A percentile compares a stretch with the other conserved stretches of the same genome.
phyloP scores from a whole-genome alignment of 768 basidiomycete species.

The Podaxis mareebaensis region DNA sequence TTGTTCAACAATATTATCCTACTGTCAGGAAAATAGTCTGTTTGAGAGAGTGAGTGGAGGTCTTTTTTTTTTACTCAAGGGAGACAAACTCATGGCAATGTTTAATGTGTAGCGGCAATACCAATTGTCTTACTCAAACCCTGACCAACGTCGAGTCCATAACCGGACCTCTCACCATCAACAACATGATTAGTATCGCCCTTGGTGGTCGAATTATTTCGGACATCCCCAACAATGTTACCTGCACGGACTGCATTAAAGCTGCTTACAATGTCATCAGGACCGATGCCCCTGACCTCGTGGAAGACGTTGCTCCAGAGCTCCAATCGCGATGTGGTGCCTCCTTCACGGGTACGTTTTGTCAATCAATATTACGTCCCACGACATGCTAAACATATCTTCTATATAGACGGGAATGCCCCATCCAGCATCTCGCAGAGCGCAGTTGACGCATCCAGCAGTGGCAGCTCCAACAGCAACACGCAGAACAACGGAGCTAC shows the following conservation, averaged over 20 bases:
- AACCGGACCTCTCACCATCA: constrained; percentile 37
- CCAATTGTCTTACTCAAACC: constrained; percentile 56
- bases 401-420: constrained; percentile 35
- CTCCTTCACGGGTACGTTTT: constrained; percentile 49
- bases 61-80: not conserved
- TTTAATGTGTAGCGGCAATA: constrained; percentile 30
- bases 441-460: constrained; percentile 18
- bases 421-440: constrained; percentile 37
- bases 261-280: constrained; percentile 46
- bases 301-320: constrained; percentile 26
- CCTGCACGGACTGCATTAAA: constrained; percentile 58
- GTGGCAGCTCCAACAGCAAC: not conserved
- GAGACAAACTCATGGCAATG: not conserved
- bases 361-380: not conserved
- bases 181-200: constrained; percentile 21
- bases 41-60: constrained; percentile 58
- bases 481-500: constrained; percentile 5
- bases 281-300: constrained; percentile 35
- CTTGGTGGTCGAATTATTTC: constrained; percentile 22
- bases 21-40: constrained; percentile 56
- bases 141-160: constrained; percentile 51
- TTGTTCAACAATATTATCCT: constrained; percentile 59
- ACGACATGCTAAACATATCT: not conserved
- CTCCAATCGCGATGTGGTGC: constrained; percentile 47
- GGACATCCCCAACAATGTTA: constrained; percentile 32